phyloP scores from a whole-genome alignment of 495 filamentous ascomycete genomes.

The Annulohypoxylon moriforme region DNA sequence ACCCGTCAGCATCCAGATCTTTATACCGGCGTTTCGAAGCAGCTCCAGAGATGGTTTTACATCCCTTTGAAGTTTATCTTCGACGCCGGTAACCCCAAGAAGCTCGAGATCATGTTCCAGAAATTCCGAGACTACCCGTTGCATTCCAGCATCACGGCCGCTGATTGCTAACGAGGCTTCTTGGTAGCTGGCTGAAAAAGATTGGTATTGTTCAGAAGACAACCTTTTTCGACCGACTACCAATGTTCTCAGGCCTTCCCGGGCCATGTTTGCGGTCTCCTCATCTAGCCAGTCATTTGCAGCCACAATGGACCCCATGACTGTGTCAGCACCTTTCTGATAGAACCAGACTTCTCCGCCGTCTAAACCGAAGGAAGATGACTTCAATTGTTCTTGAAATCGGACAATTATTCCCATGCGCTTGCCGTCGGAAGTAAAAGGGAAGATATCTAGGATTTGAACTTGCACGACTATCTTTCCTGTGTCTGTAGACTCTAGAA shows the following conservation, averaged over 20 bases:
- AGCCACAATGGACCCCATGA: conserved; percentile 93
- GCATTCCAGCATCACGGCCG: conserved; percentile 82
- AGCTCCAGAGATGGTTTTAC: conserved; percentile 95
- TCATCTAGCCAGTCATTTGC: conserved; percentile 99
- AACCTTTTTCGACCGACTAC: conserved; percentile 91
- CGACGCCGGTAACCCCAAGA: conserved; percentile 95
- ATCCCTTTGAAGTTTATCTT: conserved; percentile 94
- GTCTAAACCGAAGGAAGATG: conserved; percentile 52
- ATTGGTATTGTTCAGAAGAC: conserved; percentile 77
- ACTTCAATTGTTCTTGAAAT: conserved; percentile 69
- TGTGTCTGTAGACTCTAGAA: conserved; percentile 80
- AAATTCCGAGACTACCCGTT: conserved; percentile 78
- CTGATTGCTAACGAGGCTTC: conserved; percentile 83
- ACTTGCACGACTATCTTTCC: conserved; percentile 84
- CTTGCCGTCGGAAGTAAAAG: conserved; percentile 97
- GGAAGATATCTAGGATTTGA: conserved; percentile 92
- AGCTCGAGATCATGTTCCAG: conserved; percentile 92
- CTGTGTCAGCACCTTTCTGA: conserved; percentile 97
- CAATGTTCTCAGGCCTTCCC: conserved; percentile 93
- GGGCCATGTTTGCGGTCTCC: conserved; percentile 98
- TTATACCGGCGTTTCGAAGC: conserved; percentile 97
- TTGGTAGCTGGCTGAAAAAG: conserved; percentile 79
- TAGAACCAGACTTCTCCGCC: conserved; percentile 95
- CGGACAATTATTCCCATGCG: conserved; percentile 97
- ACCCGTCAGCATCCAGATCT: conserved; percentile 99